phyloP scores from a whole-genome alignment of 2,329 filamentous ascomycete species.

The Ceratocystis eucalypticola region DNA sequence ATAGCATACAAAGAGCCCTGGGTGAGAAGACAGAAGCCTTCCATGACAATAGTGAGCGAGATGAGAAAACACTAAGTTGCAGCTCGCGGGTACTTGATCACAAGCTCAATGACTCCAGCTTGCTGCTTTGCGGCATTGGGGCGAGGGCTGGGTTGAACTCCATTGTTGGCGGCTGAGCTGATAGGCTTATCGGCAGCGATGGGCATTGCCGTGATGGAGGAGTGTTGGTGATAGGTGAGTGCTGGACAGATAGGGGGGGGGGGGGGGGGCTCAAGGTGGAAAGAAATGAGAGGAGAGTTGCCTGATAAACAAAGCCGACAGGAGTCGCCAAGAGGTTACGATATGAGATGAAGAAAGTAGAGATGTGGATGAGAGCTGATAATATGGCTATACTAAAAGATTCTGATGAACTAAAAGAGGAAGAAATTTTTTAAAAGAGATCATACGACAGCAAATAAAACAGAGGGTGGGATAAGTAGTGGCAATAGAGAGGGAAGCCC shows the following conservation, averaged over 20 bases:
- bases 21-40: constrained; percentile 19
- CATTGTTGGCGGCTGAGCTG: background rate
- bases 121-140: background rate
- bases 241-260: background rate
- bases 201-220: background rate
- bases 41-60: constrained; percentile 20
- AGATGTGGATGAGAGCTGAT: constrained; percentile 2
- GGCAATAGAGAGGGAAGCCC: background rate
- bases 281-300: background rate
- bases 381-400: constrained; percentile 5
- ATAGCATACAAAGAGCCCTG: constrained; percentile 22
- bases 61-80: constrained; percentile 18
- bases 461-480: background rate
- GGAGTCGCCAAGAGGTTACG: background rate
- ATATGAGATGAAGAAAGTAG: constrained; percentile 6
- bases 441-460: background rate
- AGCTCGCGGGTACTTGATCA: constrained; percentile 16
- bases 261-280: background rate
- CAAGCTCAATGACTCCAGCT: constrained; percentile 2
- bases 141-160: background rate
- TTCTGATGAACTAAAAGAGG: background rate
- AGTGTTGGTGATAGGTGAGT: background rate
- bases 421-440: background rate
- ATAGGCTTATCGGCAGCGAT: background rate
- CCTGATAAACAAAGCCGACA: background rate